Conservation (phyloP, 1,139 yeast species). For the Zygosaccharomyces pseudobailii region DNA sequence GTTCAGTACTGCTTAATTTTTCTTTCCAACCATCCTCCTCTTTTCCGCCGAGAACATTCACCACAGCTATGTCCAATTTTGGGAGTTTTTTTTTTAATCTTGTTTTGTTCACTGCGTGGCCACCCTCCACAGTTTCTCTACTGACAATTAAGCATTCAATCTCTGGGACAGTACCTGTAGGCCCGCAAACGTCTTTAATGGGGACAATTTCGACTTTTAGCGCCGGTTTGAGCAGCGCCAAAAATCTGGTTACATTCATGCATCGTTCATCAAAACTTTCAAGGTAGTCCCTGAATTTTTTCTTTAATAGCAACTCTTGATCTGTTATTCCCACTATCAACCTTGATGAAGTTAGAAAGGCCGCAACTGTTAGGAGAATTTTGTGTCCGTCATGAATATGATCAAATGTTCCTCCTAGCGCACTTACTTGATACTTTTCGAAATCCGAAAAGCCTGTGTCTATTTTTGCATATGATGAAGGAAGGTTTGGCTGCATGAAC, state of each 20-base stretch:
- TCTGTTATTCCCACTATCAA: slow-evolving; percentile 86
- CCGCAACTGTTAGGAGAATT: slow-evolving; percentile 68
- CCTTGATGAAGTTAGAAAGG: slow-evolving; percentile 49
- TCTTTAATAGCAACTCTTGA: slow-evolving; percentile 64
- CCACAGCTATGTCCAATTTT: slow-evolving; percentile 51
- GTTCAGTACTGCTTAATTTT: slow-evolving; percentile 76
- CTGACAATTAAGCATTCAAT: slow-evolving; percentile 81
- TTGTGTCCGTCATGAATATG: slow-evolving; percentile 96
- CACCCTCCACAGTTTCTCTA: slow-evolving; percentile 76
- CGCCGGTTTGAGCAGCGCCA: slow-evolving; percentile 44
- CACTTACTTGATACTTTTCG: slow-evolving; percentile 39
- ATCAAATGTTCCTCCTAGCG: slow-evolving; percentile 96
- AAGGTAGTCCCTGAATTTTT: slow-evolving; percentile 63
- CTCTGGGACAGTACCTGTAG: slow-evolving; percentile 72
- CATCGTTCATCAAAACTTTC: slow-evolving; percentile 56
- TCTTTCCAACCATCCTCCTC: slow-evolving; percentile 58
- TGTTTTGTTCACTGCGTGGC: slow-evolving; percentile 58
- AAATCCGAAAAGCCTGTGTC: slow-evolving; percentile 10
- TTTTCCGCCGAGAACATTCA: slow-evolving; percentile 65
- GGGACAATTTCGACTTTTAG: slow-evolving; percentile 46
- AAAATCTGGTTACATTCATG: slow-evolving; percentile 43
- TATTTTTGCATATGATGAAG: background rate
- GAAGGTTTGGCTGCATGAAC: slow-evolving; percentile 2
- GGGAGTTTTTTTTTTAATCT: slow-evolving; percentile 55
- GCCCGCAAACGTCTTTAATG: slow-evolving; percentile 88